These are phyloP conservation scores for Colletotrichum costaricense DNA, from an alignment of 2,329 filamentous ascomycete species.

Conservation along the genomic window DNA sequence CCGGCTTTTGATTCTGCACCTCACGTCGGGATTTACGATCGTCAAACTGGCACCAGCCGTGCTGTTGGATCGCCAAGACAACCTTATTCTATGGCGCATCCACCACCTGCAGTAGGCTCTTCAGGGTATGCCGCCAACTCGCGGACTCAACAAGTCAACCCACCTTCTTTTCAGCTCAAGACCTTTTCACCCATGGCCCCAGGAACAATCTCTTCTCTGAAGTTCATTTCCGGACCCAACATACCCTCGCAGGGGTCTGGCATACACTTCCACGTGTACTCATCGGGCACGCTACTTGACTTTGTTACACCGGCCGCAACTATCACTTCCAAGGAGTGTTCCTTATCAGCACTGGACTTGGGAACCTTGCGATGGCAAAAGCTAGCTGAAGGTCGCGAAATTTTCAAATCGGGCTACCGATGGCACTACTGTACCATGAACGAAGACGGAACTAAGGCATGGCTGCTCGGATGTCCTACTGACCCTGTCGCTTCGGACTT, in stretches of 20 bases:
- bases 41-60: conserved; percentile 53
- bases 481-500: conserved; percentile 75
- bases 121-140: conserved; percentile 77
- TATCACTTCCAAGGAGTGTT: conserved; percentile 88
- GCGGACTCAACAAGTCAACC: conserved; percentile 73
- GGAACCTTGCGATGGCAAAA: conserved; percentile 93
- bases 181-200: conserved; percentile 87
- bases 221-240: conserved; percentile 88
- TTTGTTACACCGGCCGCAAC: conserved; percentile 93
- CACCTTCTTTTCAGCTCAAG: conserved; percentile 74
- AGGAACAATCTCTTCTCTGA: conserved; percentile 88
- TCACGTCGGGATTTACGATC: conserved; percentile 64
- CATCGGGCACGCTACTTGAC: conserved; percentile 90
- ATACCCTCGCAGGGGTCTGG: conserved; percentile 90
- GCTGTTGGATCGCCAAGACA: conserved; percentile 63
- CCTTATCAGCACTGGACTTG: conserved; percentile 88
- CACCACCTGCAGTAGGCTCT: conserved; percentile 62
- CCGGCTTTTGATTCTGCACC: conserved; percentile 84
- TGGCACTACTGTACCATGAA: conserved; percentile 99
- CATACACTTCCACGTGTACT: conserved; percentile 95
- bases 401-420: conserved; percentile 90
- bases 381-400: conserved; percentile 91
- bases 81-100: conserved; percentile 60
- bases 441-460: conserved; percentile 93
- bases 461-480: conserved; percentile 92